Evolutionary conservation across 352 stramenopile genomes (phyloP), one percentile per base, ranked within the genome.

Genomic region (Phytophthora macrochlamydospora): DNA sequence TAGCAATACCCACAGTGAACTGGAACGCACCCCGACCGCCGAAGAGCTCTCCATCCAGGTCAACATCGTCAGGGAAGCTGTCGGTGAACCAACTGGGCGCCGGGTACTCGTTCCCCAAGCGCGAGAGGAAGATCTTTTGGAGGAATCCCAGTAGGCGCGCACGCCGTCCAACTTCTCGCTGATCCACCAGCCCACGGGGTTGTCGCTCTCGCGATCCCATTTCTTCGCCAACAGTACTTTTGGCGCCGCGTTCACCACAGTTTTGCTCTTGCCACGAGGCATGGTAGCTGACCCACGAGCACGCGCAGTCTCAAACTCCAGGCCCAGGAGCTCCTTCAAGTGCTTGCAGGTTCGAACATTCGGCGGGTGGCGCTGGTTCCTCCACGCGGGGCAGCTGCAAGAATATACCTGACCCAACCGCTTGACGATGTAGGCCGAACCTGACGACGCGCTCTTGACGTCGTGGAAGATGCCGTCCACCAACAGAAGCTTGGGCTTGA

Each of bases 91-190:
- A 89, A 8, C 73, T 76, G 1, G 85, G 85, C 7, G 81, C 85
- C 0, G 75, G 77, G 53, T 89, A 92, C 38, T 80, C 66, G 30
- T 93, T 92, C 3, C 84, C 82, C 9, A 87, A 59, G 2, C 85
- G 79, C 4, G 79, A 90, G 2, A 90, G 67, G 54, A 91, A 91
- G 18, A 74, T 65, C 28, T 67, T 77, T 83, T 79, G 28, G 64
- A 62, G 2, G 77, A 80, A 57, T 89, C 63, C 83, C 84, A 90
- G 58, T 71, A 89, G 13, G 81, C 83, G 13, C 85, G 83, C 31
- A 93, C 77, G 14, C 85, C 85, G 45, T 93, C 85, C 29, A 93
- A 59, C 59, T 93, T 93, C 56, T 93, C 85, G 48, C 79, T 91
- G 46, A 93, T 86, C 77, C 78, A 90, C 85, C 85, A 93, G 30